Evolutionary conservation across 2,329 filamentous ascomycete species (phyloP), one percentile per base, ranked within the genome.

Genomic region (Aspergillus uvarum): DNA sequence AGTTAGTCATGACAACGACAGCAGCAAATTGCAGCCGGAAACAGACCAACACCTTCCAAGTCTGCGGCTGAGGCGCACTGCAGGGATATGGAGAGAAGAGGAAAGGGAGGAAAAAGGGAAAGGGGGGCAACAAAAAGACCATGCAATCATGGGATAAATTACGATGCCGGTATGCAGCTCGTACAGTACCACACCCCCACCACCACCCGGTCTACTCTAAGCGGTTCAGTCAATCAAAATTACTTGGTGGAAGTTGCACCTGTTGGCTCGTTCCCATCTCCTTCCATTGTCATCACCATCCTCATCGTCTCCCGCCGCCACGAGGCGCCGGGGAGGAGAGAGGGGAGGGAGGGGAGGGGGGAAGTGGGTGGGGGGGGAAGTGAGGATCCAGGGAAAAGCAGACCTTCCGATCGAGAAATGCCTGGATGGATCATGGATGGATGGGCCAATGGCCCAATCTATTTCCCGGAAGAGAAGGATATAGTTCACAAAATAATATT

Each of bases 41-140:
- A 31, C 44, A 42, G 54, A 21, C 47, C 54, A 59, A 56, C 60
- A 55, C 56, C 55, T 59, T 38, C 21, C 7, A 47, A 21, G 24
- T 10, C 29, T 19, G 63, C 63, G 63, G 63, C 63, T 65, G 63
- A 65, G 62, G 63, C 63, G 59, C 59, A 62, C 53, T 57, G 51
- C 59, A 53, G 60, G 57, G 55, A 54, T 54, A 58, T 56, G 59
- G 48, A 54, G 35, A 35, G 31, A 51, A 26, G 47, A 31, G 47
- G 44, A 42, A 16, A 44, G 19, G 29, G 51, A 26, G 42, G 56
- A 42, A 26, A 24, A 38, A n/a, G 4, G 38, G 47, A 47, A 47
- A 58, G 35, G 38, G 48, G 51, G 32, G 12, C n/a, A 32, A 35
- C 32, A 16, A 44, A 44, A 5, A 44, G 38, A 7, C 38, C 38